These are phyloP conservation scores for Letharia columbiana DNA, from an alignment of 495 filamentous ascomycete species.

Conservation along the genomic window DNA sequence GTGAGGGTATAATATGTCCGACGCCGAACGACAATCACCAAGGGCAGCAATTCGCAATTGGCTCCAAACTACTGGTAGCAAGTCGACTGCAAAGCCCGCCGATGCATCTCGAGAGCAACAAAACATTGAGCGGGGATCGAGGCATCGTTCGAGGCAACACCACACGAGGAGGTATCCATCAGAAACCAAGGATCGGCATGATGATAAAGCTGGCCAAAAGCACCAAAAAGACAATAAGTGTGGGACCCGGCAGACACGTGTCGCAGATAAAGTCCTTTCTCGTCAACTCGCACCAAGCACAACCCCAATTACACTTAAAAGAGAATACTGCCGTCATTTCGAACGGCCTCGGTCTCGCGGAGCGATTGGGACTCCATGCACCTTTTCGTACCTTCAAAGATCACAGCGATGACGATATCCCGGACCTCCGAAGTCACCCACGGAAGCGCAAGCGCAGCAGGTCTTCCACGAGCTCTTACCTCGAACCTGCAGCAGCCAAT, in stretches of 20 bases:
- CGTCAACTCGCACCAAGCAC: neutral
- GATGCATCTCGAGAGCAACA: neutral
- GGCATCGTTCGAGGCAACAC: neutral
- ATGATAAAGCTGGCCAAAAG: neutral
- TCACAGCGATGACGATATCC: slow-evolving; percentile 12
- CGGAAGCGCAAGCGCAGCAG: slow-evolving; percentile 21
- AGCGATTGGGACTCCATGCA: slow-evolving; percentile 20
- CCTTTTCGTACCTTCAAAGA: slow-evolving; percentile 21
- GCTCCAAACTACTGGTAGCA: slow-evolving; percentile 11
- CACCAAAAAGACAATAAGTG: neutral
- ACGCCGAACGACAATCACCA: slow-evolving; percentile 17
- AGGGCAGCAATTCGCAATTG: slow-evolving; percentile 20
- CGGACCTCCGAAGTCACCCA: neutral
- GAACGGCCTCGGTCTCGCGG: slow-evolving; percentile 3
- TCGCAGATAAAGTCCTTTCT: neutral
- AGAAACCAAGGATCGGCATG: neutral
- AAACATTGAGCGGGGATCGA: neutral
- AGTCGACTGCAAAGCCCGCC: neutral
- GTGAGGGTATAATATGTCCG: slow-evolving; percentile 8
- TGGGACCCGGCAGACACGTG: neutral
- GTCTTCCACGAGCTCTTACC: slow-evolving; percentile 27
- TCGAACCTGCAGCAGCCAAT: slow-evolving; percentile 21
- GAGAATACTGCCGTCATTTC: neutral
- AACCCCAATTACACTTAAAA: neutral
- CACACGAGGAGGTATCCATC: neutral